Conservation (phyloP, 495 filamentous ascomycete genomes). For the Aspergillus bridgeri region DNA sequence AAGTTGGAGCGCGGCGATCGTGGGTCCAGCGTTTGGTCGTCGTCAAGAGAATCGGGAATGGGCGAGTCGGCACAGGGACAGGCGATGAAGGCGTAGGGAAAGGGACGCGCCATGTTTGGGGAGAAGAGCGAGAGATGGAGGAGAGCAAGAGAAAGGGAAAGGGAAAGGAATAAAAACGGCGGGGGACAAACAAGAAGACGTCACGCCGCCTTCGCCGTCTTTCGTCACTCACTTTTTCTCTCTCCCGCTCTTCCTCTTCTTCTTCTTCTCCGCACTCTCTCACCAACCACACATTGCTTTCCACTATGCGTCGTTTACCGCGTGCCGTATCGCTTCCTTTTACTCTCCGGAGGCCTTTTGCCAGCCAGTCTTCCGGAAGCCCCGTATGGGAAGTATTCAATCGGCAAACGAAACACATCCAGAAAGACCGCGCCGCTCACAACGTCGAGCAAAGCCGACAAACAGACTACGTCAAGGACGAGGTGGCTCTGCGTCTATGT, state of each 20-base stretch:
- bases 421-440: slow-evolving; percentile 79
- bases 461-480: slow-evolving; percentile 89
- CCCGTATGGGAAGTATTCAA: slow-evolving; percentile 90
- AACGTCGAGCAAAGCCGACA: slow-evolving; percentile 68
- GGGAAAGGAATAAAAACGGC: background rate
- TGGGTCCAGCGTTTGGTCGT: slow-evolving; percentile 83
- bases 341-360: slow-evolving; percentile 58
- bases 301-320: slow-evolving; percentile 24
- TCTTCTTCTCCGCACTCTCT: background rate
- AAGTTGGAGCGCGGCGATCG: slow-evolving; percentile 78
- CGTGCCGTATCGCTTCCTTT: slow-evolving; percentile 18
- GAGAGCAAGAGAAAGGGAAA: background rate
- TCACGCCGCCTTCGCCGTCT: background rate
- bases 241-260: background rate
- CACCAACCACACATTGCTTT: background rate
- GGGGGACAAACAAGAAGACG: background rate
- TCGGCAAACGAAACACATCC: slow-evolving; percentile 75
- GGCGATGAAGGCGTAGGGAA: slow-evolving; percentile 87
- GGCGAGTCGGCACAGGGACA: slow-evolving; percentile 78
- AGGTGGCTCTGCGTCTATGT: slow-evolving; percentile 79
- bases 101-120: slow-evolving; percentile 62
- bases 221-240: too few relatives aligned
- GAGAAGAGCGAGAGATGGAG: background rate
- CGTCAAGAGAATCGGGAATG: slow-evolving; percentile 53
- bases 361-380: slow-evolving; percentile 68